Evolutionary conservation across 2,329 filamentous ascomycete genomes (phyloP).

Genomic region (Trichoderma koningiopsis): DNA sequence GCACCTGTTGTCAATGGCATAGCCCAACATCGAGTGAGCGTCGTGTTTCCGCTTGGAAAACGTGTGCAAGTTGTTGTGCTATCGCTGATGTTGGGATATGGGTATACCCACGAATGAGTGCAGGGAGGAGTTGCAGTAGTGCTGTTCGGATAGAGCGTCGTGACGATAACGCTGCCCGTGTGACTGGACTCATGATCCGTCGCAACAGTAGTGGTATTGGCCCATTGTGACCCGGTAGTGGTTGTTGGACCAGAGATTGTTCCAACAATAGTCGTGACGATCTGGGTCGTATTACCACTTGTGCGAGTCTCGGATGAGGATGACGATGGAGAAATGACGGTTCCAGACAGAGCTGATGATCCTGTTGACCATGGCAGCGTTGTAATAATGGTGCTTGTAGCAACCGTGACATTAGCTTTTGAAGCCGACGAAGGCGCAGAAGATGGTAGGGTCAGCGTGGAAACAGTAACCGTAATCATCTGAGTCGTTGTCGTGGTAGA

Average conservation of each 20-base stretch:
- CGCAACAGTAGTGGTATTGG: not conserved
- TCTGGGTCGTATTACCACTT: not conserved
- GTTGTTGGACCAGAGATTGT: not conserved
- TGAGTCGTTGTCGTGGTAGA: slow-evolving; percentile 19
- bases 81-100: slow-evolving; percentile 23
- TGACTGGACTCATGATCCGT: not conserved
- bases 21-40: slow-evolving; percentile 17
- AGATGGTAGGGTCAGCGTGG: slow-evolving; percentile 6
- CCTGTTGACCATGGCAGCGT: slow-evolving; percentile 13
- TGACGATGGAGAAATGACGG: not conserved
- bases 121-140: slow-evolving; percentile 23
- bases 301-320: not conserved
- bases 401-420: not conserved
- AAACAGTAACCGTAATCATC: slow-evolving; percentile 21
- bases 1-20: slow-evolving; percentile 6
- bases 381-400: not conserved
- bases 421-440: not conserved
- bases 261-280: not conserved
- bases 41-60: slow-evolving; percentile 12
- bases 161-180: not conserved
- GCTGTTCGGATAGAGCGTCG: slow-evolving; percentile 21
- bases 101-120: slow-evolving; percentile 24
- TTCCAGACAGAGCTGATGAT: slow-evolving; percentile 8
- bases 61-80: slow-evolving; percentile 14
- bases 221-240: not conserved